phyloP scores from a whole-genome alignment of 148 eudicot genomes.

The Vaccinium myrtillus region DNA sequence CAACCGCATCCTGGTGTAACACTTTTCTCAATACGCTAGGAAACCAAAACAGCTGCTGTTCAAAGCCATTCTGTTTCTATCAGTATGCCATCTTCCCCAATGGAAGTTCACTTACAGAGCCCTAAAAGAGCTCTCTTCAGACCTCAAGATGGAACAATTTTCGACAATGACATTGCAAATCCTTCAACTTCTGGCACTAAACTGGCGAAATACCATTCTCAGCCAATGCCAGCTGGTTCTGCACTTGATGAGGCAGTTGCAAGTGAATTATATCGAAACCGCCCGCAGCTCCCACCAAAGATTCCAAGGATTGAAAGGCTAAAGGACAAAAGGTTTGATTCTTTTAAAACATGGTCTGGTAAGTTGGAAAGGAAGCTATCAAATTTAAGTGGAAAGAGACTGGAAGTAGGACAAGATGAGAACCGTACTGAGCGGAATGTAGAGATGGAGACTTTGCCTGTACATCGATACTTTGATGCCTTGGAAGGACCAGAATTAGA shows the following conservation, averaged over 20 bases:
- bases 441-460: constrained; percentile 56
- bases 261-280: constrained; percentile 20
- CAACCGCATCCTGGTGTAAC: constrained; percentile 8
- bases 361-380: constrained; percentile 72
- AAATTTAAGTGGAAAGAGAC: constrained; percentile 48
- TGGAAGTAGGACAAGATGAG: constrained; percentile 34
- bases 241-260: constrained; percentile 28
- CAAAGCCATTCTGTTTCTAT: constrained; percentile 41
- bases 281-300: constrained; percentile 22
- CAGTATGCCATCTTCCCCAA: constrained; percentile 77
- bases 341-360: constrained; percentile 92
- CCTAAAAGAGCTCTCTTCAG: constrained; percentile 40
- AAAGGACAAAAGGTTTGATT: constrained; percentile 60
- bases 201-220: constrained; percentile 49
- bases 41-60: constrained; percentile 22
- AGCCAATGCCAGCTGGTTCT: constrained; percentile 50
- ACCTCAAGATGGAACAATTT: constrained; percentile 29
- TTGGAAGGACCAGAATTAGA: constrained; percentile 89
- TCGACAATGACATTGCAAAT: constrained; percentile 12
- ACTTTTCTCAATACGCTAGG: constrained; percentile 30
- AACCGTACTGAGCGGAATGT: constrained; percentile 13
- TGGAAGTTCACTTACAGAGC: constrained; percentile 28
- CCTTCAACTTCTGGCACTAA: constrained; percentile 7
- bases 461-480: constrained; percentile 79
- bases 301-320: constrained; percentile 32